Percentiles rank a stretch among this genome's conserved stretches.
Conservation (phyloP, 352 stramenopile genomes). For the Pythium brachiatum region DNA sequence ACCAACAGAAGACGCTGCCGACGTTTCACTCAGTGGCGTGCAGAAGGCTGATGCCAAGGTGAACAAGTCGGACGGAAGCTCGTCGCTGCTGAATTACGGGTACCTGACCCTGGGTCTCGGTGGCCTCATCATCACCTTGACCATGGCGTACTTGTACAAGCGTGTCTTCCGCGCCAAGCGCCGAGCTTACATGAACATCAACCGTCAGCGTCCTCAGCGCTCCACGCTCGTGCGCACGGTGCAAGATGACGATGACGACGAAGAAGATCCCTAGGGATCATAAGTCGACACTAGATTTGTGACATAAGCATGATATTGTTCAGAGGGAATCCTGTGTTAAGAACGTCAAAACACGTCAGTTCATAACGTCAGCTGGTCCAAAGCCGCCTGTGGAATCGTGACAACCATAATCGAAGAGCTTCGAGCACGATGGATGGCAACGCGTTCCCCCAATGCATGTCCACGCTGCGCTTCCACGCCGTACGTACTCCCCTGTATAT, state of each 20-base stretch:
- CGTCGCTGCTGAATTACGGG: slow-evolving; percentile 53
- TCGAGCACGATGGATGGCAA: slow-evolving; percentile 22
- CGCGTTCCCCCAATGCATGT: slow-evolving; percentile 55
- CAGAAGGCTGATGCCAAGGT: slow-evolving; percentile 27
- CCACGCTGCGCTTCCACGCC: slow-evolving; percentile 64
- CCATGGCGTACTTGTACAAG: slow-evolving; percentile 64
- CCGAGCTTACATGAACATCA: slow-evolving; percentile 75
- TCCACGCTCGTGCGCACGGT: slow-evolving; percentile 24
- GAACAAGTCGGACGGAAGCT: slow-evolving; percentile 17
- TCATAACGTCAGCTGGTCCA: neutral
- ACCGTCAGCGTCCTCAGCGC: slow-evolving; percentile 37
- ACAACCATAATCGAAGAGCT: slow-evolving; percentile 7
- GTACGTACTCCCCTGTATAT: slow-evolving; percentile 21
- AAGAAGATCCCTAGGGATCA: slow-evolving; percentile 16
- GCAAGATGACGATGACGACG: slow-evolving; percentile 41
- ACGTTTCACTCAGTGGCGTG: slow-evolving; percentile 5
- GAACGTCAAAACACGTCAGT: neutral
- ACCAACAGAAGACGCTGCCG: neutral
- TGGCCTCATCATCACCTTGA: slow-evolving; percentile 55
- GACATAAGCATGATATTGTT: slow-evolving; percentile 6
- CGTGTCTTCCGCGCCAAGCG: slow-evolving; percentile 58
- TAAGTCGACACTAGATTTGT: neutral
- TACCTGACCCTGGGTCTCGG: slow-evolving; percentile 66
- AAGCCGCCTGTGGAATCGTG: neutral
- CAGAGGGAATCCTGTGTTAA: slow-evolving; percentile 2